Conservation (phyloP, 176 grass and related monocot genomes). For the Eragrostis nindensis region DNA sequence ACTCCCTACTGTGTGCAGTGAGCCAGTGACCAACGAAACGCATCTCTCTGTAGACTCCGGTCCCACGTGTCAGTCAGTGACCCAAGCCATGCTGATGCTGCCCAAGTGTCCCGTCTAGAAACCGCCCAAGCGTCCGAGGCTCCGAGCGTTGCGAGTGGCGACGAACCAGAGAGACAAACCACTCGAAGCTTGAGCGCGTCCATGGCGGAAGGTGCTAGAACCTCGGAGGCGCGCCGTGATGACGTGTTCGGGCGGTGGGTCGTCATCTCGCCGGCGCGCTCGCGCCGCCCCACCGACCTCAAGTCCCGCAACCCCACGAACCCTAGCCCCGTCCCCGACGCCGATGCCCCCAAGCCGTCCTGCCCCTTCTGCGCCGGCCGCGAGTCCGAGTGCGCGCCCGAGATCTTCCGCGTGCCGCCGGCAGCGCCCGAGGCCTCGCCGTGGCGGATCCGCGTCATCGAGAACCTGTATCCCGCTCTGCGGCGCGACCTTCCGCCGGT, state of each 20-base stretch:
- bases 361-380: conserved; percentile 94
- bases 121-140: neutral
- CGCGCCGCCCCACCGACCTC: conserved; percentile 92
- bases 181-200: conserved; percentile 10
- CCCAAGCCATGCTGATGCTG: neutral
- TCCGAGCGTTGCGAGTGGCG: neutral
- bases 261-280: conserved; percentile 75
- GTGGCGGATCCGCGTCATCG: conserved; percentile 93
- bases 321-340: conserved; percentile 38
- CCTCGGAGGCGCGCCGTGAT: conserved; percentile 68
- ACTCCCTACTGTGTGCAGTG: too few relatives aligned
- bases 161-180: neutral
- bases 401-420: conserved; percentile 85
- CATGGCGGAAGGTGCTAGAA: conserved; percentile 46
- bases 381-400: conserved; percentile 83
- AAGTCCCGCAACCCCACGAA: conserved; percentile 59
- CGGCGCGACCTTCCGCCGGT: conserved; percentile 66
- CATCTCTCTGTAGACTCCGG: neutral
- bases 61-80: neutral
- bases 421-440: conserved; percentile 3
- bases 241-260: conserved; percentile 84
- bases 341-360: conserved; percentile 41
- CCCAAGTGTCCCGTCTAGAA: neutral
- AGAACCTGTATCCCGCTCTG: conserved; percentile 91
- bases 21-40: too few relatives aligned